Evolutionary conservation across 345 rosid species (phyloP).

Genomic region (Eucalyptus marginata): DNA sequence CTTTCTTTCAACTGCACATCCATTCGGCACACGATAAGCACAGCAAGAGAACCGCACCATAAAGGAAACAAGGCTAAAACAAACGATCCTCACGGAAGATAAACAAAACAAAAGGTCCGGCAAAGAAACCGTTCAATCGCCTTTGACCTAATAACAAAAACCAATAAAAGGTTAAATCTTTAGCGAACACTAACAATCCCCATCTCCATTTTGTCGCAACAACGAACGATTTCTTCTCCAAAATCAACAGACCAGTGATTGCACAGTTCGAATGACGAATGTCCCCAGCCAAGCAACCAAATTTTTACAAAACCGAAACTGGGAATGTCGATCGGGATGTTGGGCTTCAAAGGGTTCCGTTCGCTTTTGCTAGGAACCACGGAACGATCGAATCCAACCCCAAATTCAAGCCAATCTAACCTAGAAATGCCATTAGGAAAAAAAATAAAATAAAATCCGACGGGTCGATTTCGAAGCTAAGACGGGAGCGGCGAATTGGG

Average conservation of each 20-base stretch:
- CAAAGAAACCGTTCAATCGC: background rate
- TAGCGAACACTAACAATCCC: background rate
- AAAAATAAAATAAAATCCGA: background rate
- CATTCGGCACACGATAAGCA: background rate
- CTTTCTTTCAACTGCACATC: conserved; percentile 3
- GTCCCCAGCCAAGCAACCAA: background rate
- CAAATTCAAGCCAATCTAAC: background rate
- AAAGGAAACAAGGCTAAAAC: background rate
- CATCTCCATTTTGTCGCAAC: background rate
- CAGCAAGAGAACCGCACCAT: no score
- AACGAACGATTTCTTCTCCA: background rate
- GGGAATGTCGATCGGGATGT: background rate
- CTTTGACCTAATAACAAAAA: background rate
- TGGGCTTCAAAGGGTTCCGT: background rate
- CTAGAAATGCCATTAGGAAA: background rate
- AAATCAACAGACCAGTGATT: background rate
- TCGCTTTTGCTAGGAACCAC: background rate
- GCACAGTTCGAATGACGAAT: background rate
- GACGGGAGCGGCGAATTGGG: background rate
- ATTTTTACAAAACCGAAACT: background rate
- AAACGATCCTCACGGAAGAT: background rate
- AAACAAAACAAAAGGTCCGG: background rate
- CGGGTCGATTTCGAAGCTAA: background rate
- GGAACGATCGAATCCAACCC: background rate
- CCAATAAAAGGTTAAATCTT: background rate